phyloP scores from a whole-genome alignment of 208 protist species.

The Spongospora subterranea region DNA sequence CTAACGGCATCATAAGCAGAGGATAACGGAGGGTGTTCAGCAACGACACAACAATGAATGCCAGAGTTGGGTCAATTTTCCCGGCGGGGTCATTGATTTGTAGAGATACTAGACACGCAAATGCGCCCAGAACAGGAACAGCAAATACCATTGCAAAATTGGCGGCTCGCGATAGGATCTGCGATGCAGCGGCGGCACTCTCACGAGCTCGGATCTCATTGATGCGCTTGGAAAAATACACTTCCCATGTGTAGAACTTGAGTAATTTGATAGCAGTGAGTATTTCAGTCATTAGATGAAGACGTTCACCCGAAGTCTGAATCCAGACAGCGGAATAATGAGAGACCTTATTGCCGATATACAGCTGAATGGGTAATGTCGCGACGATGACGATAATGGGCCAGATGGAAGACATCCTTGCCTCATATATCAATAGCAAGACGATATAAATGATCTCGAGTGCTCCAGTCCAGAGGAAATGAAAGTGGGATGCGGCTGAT shows the following conservation, averaged over 20 bases:
- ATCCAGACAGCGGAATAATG: slow-evolving; percentile 29
- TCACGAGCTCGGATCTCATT: slow-evolving; percentile 4
- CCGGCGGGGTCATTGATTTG: slow-evolving; percentile 26
- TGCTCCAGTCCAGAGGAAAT: slow-evolving; percentile 39
- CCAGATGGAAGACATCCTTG: neutral
- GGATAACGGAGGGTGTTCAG: slow-evolving; percentile 9
- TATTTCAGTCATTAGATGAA: slow-evolving; percentile 47
- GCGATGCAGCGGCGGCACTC: neutral
- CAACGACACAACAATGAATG: slow-evolving; percentile 22
- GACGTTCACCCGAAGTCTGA: neutral
- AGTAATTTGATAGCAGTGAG: slow-evolving; percentile 31
- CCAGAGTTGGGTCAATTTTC: neutral
- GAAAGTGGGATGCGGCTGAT: neutral
- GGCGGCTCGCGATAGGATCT: slow-evolving; percentile 29
- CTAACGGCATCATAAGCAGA: slow-evolving; percentile 28
- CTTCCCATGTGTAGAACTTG: slow-evolving; percentile 61
- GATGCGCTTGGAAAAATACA: slow-evolving; percentile 42
- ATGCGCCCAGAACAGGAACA: slow-evolving; percentile 25
- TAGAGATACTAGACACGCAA: slow-evolving; percentile 19
- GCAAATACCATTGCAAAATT: slow-evolving; percentile 49
- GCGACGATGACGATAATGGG: slow-evolving; percentile 16
- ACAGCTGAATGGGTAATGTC: slow-evolving; percentile 30
- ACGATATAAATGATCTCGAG: slow-evolving; percentile 24
- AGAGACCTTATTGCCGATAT: neutral
- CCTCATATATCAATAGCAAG: slow-evolving; percentile 25